Evolutionary conservation across 140 eudicot genomes (phyloP).

Genomic region (Anethum foeniculum): DNA sequence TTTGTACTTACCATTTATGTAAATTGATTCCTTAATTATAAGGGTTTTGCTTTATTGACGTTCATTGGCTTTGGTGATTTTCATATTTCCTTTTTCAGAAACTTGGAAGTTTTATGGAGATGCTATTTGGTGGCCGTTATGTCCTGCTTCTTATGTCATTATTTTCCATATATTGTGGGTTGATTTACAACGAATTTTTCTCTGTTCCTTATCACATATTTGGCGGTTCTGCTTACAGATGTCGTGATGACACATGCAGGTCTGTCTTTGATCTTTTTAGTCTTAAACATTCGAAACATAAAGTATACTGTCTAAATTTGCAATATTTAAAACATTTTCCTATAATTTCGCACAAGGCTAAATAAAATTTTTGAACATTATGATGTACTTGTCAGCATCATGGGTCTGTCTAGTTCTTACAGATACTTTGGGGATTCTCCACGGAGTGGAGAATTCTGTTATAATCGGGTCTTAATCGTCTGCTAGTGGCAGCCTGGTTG

Average conservation of each 20-base stretch:
- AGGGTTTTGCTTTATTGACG: neutral
- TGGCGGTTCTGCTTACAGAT: slow-evolving; percentile 86
- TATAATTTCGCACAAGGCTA: neutral
- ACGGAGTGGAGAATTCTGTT: neutral
- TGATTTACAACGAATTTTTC: slow-evolving; percentile 93
- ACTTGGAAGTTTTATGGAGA: slow-evolving; percentile 99
- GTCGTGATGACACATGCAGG: slow-evolving; percentile 89
- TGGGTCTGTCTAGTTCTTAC: neutral
- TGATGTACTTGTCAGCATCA: neutral
- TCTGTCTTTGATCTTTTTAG: slow-evolving; percentile 11
- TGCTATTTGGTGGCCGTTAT: slow-evolving; percentile 99
- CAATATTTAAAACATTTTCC: neutral
- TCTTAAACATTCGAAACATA: neutral
- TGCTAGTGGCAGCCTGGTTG: neutral
- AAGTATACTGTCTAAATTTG: neutral
- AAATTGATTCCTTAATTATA: neutral
- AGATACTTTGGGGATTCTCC: neutral
- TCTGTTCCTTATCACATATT: slow-evolving; percentile 95
- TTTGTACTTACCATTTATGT: neutral
- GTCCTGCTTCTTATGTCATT: slow-evolving; percentile 89
- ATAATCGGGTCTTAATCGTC: neutral
- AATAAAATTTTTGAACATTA: neutral
- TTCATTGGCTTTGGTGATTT: neutral
- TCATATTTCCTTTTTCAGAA: slow-evolving; percentile 39
- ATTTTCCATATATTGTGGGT: slow-evolving; percentile 91